Evolutionary conservation across 225 moss, liverwort and hornwort genomes (phyloP).

Genomic region (Sphagnum contortum): DNA sequence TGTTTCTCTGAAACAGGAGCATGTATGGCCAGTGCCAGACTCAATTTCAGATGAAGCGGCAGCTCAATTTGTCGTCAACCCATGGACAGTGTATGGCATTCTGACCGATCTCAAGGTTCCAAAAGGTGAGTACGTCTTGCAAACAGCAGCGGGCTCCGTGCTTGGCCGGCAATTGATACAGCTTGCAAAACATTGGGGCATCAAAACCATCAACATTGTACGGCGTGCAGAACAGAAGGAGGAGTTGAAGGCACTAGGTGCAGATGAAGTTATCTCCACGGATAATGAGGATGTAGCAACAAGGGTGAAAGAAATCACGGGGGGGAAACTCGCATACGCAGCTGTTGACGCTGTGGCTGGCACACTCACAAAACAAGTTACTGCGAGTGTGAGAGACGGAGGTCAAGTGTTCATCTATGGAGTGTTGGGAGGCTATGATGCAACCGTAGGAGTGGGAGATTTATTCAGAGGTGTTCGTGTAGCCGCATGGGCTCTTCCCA

Average conservation of each 20-base stretch:
- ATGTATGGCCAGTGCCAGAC: conserved; percentile 34
- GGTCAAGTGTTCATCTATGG: conserved; percentile 51
- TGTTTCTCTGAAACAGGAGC: conserved; percentile 35
- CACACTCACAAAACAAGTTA: conserved; percentile 35
- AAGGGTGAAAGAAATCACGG: conserved; percentile 28
- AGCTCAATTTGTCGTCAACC: conserved; percentile 48
- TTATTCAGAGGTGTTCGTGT: too few species aligned
- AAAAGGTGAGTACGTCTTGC: conserved; percentile 35
- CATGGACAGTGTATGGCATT: conserved; percentile 45
- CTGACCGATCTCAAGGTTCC: conserved; percentile 42
- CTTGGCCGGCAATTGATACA: conserved; percentile 45
- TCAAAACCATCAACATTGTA: conserved; percentile 49
- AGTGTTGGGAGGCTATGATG: conserved; percentile 32
- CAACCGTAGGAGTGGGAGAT: neutral
- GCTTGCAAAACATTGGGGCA: conserved; percentile 43
- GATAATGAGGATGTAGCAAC: conserved; percentile 42
- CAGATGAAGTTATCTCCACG: conserved; percentile 44
- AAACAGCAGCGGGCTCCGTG: conserved; percentile 41
- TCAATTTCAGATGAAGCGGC: conserved; percentile 32
- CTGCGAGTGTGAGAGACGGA: conserved; percentile 42
- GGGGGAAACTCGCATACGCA: conserved; percentile 29
- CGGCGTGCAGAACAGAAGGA: conserved; percentile 40
- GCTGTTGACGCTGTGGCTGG: conserved; percentile 41
- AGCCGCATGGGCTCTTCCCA: too few species aligned
- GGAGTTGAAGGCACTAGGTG: conserved; percentile 33